Percentiles rank a stretch among this genome's conserved stretches.
phyloP scores from a whole-genome alignment of 164 flowering plant species.

The Cinnamomum chago region DNA sequence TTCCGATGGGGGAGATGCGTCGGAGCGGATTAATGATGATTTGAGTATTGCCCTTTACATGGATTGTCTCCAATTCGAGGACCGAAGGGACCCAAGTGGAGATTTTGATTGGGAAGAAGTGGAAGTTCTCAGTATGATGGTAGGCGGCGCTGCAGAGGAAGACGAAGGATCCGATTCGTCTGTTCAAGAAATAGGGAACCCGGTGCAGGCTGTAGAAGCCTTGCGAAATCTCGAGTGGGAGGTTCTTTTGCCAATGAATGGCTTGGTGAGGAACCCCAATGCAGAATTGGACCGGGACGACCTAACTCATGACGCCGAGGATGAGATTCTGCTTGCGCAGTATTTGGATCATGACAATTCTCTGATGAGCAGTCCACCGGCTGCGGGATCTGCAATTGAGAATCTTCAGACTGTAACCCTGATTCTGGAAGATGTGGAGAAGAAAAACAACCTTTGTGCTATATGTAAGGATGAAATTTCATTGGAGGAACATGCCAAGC shows the following conservation, averaged over 20 bases:
- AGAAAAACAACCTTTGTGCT: slow-evolving; percentile 40
- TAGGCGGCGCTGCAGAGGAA: slow-evolving; percentile 32
- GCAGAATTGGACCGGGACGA: slow-evolving; percentile 21
- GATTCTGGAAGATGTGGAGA: slow-evolving; percentile 29
- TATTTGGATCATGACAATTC: slow-evolving; percentile 33
- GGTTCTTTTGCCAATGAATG: slow-evolving; percentile 33
- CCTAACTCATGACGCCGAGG: slow-evolving; percentile 28
- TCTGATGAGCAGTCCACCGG: slow-evolving; percentile 49
- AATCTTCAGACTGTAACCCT: slow-evolving; percentile 38
- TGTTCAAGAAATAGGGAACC: slow-evolving; percentile 9
- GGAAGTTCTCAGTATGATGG: slow-evolving; percentile 47
- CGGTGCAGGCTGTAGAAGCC: background rate
- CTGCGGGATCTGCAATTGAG: slow-evolving; percentile 45
- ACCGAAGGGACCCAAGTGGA: slow-evolving; percentile 33
- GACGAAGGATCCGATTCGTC: slow-evolving; percentile 29
- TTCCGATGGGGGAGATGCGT: slow-evolving; percentile 30
- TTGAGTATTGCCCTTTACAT: slow-evolving; percentile 41
- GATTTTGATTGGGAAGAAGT: slow-evolving; percentile 91
- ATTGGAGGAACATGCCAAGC: slow-evolving; percentile 38
- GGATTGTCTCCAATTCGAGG: slow-evolving; percentile 68
- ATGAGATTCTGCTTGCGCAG: slow-evolving; percentile 41
- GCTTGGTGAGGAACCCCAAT: slow-evolving; percentile 22
- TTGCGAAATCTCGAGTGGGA: slow-evolving; percentile 36
- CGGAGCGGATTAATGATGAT: slow-evolving; percentile 24
- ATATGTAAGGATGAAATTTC: slow-evolving; percentile 62